Percentiles rank a stretch among this genome's conserved stretches.
Conservation (phyloP, 495 filamentous ascomycete genomes). For the Copromyces sp. region DNA sequence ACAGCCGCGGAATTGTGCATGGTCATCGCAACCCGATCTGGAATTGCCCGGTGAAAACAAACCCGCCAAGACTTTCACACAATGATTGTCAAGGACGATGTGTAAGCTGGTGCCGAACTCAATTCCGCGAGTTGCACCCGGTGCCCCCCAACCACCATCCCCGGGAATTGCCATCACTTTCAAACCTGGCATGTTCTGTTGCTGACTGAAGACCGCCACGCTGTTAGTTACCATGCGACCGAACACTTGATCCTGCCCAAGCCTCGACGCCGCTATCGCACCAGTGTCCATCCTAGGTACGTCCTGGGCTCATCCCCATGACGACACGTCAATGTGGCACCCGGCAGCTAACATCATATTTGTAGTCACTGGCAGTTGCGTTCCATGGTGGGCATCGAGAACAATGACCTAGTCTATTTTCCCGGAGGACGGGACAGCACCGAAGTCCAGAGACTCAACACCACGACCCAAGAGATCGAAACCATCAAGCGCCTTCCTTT, state of each 20-base stretch:
- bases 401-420: constrained; percentile 70
- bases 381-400: constrained; percentile 75
- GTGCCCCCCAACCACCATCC: not conserved
- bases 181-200: not conserved
- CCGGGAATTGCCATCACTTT: no score
- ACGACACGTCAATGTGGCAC: constrained; percentile 9
- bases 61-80: constrained; percentile 18
- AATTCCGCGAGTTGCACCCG: not conserved
- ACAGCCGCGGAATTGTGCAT: not conserved
- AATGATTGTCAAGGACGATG: constrained; percentile 44
- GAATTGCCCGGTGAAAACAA: not conserved
- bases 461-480: constrained; percentile 59
- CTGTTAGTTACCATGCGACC: constrained; percentile 31
- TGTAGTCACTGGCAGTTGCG: constrained; percentile 87
- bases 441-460: constrained; percentile 64
- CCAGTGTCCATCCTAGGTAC: constrained; percentile 63
- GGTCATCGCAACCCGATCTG: not conserved
- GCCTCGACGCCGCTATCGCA: constrained; percentile 65
- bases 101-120: constrained; percentile 26
- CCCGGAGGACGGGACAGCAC: constrained; percentile 48
- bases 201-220: not conserved
- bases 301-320: constrained; percentile 21
- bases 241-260: constrained; percentile 50
- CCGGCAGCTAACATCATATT: constrained; percentile 1
- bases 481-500: constrained; percentile 72